Evolutionary conservation across 805 yeast species (phyloP).

Genomic region (Suhomyces faveliae): DNA sequence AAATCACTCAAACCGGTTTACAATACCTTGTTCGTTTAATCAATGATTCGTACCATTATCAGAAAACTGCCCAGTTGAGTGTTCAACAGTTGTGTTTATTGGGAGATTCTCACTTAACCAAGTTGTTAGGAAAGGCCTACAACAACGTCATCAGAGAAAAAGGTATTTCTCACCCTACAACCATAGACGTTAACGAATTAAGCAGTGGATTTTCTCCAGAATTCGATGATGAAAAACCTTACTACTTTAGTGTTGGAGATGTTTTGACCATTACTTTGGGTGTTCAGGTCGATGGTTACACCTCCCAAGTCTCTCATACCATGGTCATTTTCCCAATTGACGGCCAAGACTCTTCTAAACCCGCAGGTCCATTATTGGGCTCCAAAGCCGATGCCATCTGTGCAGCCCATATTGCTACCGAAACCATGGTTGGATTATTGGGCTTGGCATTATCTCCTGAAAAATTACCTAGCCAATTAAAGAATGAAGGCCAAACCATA

Average conservation of each 20-base stretch:
- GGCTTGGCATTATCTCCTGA: conserved; percentile 76
- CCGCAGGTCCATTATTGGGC: conserved; percentile 81
- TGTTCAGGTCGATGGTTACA: conserved; percentile 93
- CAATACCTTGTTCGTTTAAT: conserved; percentile 63
- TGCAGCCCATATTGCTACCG: conserved; percentile 87
- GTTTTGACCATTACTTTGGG: conserved; percentile 83
- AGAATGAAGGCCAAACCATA: conserved; percentile 41
- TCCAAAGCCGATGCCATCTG: conserved; percentile 83
- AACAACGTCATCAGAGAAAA: conserved; percentile 70
- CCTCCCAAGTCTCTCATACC: conserved; percentile 84
- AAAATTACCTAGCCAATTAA: conserved; percentile 59
- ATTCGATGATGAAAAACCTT: conserved; percentile 53
- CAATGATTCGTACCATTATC: conserved; percentile 69
- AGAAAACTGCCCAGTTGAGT: conserved; percentile 44
- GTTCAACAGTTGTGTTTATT: conserved; percentile 74
- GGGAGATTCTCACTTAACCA: conserved; percentile 72
- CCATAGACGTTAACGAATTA: conserved; percentile 79
- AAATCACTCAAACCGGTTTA: conserved; percentile 80
- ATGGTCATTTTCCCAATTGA: conserved; percentile 77
- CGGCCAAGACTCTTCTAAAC: conserved; percentile 30
- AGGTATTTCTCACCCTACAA: conserved; percentile 91
- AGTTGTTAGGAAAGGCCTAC: conserved; percentile 59
- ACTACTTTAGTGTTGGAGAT: conserved; percentile 69
- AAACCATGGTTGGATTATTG: conserved; percentile 75
- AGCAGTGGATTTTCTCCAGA: conserved; percentile 85